phyloP scores from a whole-genome alignment of 2,329 filamentous ascomycete genomes.

The Colletotrichum scovillei region DNA sequence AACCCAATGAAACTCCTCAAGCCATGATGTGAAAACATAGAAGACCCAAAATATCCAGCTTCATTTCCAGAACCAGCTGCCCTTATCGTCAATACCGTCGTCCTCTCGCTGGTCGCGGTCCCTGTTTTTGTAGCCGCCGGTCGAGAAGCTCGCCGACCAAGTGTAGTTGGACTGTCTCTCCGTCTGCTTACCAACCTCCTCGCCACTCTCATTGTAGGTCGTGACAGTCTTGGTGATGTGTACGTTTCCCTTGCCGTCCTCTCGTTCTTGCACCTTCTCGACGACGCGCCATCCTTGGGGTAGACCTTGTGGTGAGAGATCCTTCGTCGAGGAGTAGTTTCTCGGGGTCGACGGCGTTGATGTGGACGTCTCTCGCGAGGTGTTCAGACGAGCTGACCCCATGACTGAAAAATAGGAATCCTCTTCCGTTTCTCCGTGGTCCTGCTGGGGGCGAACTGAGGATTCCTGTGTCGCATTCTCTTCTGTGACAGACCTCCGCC shows the following conservation, averaged over 20 bases:
- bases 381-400: constrained; percentile 22
- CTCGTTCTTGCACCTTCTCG: constrained; percentile 27
- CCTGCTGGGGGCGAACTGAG: not conserved
- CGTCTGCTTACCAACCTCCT: constrained; percentile 33
- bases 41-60: not conserved
- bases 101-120: constrained; percentile 2
- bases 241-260: constrained; percentile 34
- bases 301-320: constrained; percentile 19
- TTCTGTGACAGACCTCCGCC: not conserved
- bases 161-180: constrained; percentile 32
- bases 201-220: constrained; percentile 34
- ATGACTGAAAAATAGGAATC: constrained; percentile 30
- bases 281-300: constrained; percentile 32
- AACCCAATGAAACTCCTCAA: not conserved
- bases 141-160: constrained; percentile 32
- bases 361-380: constrained; percentile 13
- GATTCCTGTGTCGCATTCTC: not conserved
- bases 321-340: constrained; percentile 13
- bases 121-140: constrained; percentile 3
- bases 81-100: constrained; percentile 20
- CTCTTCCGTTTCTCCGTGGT: constrained; percentile 26
- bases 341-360: not conserved
- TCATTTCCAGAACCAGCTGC: constrained; percentile 36
- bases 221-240: constrained; percentile 31
- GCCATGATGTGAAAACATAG: not conserved